Conservation (phyloP, 2,329 filamentous ascomycete species). For the Colletotrichum somersetense region DNA sequence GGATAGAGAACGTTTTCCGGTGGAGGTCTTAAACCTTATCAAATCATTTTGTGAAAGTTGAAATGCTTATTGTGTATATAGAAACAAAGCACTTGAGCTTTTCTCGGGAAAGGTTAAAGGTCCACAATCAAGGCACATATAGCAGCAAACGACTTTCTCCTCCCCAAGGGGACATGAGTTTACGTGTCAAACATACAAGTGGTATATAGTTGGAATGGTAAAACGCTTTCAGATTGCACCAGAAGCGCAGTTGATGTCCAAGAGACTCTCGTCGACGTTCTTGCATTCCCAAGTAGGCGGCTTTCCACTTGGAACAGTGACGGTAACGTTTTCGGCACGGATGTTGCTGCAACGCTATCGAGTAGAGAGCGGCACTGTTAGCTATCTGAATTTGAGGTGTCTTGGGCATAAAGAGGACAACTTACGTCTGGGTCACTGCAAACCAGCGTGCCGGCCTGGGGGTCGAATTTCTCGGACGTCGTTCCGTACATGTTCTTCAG, state of each 20-base stretch:
- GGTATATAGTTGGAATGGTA: neutral
- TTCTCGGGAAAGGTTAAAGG: too few species aligned
- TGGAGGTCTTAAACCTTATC: neutral
- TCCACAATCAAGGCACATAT: too few species aligned
- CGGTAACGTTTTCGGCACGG: slow-evolving; percentile 57
- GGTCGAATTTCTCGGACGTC: slow-evolving; percentile 48
- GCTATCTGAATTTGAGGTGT: neutral
- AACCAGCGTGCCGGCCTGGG: slow-evolving; percentile 47
- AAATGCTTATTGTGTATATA: neutral
- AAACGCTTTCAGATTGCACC: slow-evolving; percentile 7
- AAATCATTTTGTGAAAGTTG: neutral
- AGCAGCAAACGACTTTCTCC: too few species aligned
- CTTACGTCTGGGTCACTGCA: slow-evolving; percentile 49
- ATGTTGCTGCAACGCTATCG: slow-evolving; percentile 59
- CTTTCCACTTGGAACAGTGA: slow-evolving; percentile 61
- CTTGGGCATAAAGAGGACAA: neutral
- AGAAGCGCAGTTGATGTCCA: slow-evolving; percentile 32
- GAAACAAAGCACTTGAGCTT: too few species aligned
- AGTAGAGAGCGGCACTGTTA: neutral
- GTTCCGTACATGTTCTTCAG: slow-evolving; percentile 49
- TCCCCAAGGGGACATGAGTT: neutral
- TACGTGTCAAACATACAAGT: neutral
- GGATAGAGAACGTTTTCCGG: too few species aligned
- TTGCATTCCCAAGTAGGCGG: slow-evolving; percentile 58
- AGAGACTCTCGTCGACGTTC: slow-evolving; percentile 49